A percentile compares a stretch with the other conserved stretches of the same genome.
phyloP scores from a whole-genome alignment of 2,329 filamentous ascomycete species.

The Penicillium sp. region DNA sequence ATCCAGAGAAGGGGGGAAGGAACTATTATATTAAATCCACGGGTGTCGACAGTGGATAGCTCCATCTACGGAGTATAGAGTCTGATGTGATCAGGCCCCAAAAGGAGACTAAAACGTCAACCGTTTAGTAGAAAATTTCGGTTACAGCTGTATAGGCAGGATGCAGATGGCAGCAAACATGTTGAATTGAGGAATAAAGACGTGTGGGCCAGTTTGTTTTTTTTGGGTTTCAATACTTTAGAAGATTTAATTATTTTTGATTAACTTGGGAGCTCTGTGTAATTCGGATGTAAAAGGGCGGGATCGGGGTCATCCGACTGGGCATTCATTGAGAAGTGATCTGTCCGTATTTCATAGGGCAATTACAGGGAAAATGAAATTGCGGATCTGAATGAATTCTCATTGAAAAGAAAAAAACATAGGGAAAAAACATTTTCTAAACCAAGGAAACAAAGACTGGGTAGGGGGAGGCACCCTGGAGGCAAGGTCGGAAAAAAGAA shows the following conservation, averaged over 20 bases:
- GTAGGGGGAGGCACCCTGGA: slow-evolving; percentile 12
- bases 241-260: slow-evolving; percentile 10
- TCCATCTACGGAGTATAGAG: slow-evolving; percentile 28
- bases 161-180: slow-evolving; percentile 36
- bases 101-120: slow-evolving; percentile 27
- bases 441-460: neutral
- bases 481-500: slow-evolving; percentile 15
- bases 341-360: neutral
- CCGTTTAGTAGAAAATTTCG: slow-evolving; percentile 31
- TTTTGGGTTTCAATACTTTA: slow-evolving; percentile 10
- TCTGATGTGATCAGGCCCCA: slow-evolving; percentile 33
- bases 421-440: neutral
- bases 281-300: slow-evolving; percentile 8
- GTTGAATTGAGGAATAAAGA: slow-evolving; percentile 29
- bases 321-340: slow-evolving; percentile 19
- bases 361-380: neutral
- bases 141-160: slow-evolving; percentile 37
- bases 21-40: slow-evolving; percentile 23
- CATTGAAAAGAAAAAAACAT: too few relatives aligned
- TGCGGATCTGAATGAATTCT: neutral
- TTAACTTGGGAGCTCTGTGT: slow-evolving; percentile 5
- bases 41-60: slow-evolving; percentile 31
- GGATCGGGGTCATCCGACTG: slow-evolving; percentile 27
- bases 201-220: slow-evolving; percentile 18
- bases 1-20: slow-evolving; percentile 24